Evolutionary conservation across 2,329 filamentous ascomycete genomes (phyloP), one percentile per base, ranked within the genome.

Genomic region (Pseudocercospora vitis): DNA sequence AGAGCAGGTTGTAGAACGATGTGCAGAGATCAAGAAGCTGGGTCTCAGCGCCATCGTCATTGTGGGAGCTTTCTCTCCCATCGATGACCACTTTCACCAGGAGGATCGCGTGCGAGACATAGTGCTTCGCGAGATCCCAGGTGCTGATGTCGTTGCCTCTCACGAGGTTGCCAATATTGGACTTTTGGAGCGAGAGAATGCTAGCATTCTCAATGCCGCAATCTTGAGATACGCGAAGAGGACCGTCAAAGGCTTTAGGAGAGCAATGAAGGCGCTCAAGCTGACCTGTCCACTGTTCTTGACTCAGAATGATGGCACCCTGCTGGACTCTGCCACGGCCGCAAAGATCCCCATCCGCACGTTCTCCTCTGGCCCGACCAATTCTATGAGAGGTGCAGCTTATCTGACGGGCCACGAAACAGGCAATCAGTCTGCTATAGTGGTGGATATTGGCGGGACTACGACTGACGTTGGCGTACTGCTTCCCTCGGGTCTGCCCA

Each of bases 401-500:
- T 85, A 84, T 51, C 69, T 88, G 1, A 76, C 78, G 37, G 64
- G 62, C 2, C 62, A 68, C 16, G 57, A 66, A 16, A 63, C 61
- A 6, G 57, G 65, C 46, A 68, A 62, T 29, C 66, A 62, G 19
- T 69, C 60, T 18, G 64, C 63, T 37, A 80, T 85, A 66, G 82
- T 87, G 0, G 78, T 85, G 1, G 84, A 87, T 59, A 81, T 87
- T 52, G 84, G 84, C 0, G 84, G 84, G 1, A 87, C 84, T 0
- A 87, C 84, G 0, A 80, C 80, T 0, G 84, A 87, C 56, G 79
- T 85, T 8, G 82, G 84, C 0, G 70, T 84, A 0, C 65, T 87
- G 2, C 72, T 83, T 4, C 74, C 78, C 0, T 84, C 78, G 45
- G 84, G 84, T 0, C 81, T 86, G 39, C 84, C 84, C 0, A 73